Base-by-base conservation (phyloP, 2,329 filamentous ascomycete species). In the Periglandula ipomoeae region DNA sequence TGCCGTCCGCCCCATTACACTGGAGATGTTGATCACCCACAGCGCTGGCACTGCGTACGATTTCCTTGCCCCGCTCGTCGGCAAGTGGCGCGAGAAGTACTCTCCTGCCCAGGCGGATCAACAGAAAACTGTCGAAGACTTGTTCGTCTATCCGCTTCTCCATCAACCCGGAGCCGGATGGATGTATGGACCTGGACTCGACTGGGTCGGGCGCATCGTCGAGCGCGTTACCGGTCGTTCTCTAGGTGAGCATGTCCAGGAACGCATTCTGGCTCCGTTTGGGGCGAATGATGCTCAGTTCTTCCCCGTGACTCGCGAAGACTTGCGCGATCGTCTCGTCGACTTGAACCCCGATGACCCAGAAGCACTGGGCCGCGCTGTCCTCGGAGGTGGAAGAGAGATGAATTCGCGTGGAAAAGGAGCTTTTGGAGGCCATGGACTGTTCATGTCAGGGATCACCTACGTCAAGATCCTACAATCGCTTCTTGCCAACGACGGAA, bases 141-240 rank as follows among this genome's bases (percentile, higher is more conserved):
- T 65, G 0, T 75, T 69, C 51, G 51, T 52, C 10, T 65, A 70
- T 9, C 74, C 75, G 30, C 44, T 50, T 4, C 1, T 19, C 19
- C 40, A 47, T 20, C 44, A 81, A 48, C 78, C 77, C 0, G 76
- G 76, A 0, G 58, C 62, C 0, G 59, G 64, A 3, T 81, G 75
- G 75, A 63, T 66, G 52, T 80, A 80, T 52, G 69, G 73, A 0
- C 54, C 66, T 1, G 65, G 69, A 1, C 57, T 74, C 1, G 77
- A 81, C 60, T 80, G 74, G 75, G 72, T 70, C 0, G 76, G 77
- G 3, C 64, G 68, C 0, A 61, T 79, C 1, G 64, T 80, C 1
- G 75, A 79, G 54, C 62, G 67, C 0, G 56, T 74, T 0, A 73
- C 73, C 0, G 68, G 68, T 0, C 46, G 56, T 8, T 67, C 64